Conservation (phyloP, 2,329 filamentous ascomycete species). For the Penicillium hesseltinei region DNA sequence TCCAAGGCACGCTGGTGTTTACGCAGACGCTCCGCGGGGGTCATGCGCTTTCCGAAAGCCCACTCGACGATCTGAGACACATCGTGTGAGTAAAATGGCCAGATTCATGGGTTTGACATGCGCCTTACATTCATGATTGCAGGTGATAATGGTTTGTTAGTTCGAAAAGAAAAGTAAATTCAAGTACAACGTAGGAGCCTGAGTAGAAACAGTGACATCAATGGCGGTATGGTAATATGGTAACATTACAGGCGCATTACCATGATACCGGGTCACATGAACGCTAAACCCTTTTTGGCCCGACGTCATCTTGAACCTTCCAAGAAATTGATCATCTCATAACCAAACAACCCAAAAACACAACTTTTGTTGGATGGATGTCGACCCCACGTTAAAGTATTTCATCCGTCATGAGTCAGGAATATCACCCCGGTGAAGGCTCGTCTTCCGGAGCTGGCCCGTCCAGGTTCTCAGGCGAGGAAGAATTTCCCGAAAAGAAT, state of each 20-base stretch:
- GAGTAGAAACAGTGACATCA: constrained; percentile 28
- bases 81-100: constrained; percentile 11
- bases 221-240: constrained; percentile 14
- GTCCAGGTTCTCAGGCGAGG: constrained; percentile 31
- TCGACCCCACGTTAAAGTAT: constrained; percentile 9
- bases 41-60: constrained; percentile 99
- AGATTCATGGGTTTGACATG: background rate
- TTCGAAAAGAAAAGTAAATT: background rate
- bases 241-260: constrained; percentile 16
- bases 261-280: constrained; percentile 26
- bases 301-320: constrained; percentile 20
- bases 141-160: background rate
- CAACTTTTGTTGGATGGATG: constrained; percentile 16
- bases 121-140: constrained; percentile 43
- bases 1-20: constrained; percentile 92
- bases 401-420: constrained; percentile 42
- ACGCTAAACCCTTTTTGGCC: constrained; percentile 25
- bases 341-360: constrained; percentile 15
- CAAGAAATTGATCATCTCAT: constrained; percentile 21
- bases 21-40: constrained; percentile 67
- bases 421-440: constrained; percentile 39
- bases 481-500: constrained; percentile 25
- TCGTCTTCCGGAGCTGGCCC: constrained; percentile 37
- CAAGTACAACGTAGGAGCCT: constrained; percentile 10
- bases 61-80: constrained; percentile 84